These are phyloP conservation scores for Pisolithus orientalis DNA, from an alignment of 768 basidiomycete species.

Conservation along the genomic window DNA sequence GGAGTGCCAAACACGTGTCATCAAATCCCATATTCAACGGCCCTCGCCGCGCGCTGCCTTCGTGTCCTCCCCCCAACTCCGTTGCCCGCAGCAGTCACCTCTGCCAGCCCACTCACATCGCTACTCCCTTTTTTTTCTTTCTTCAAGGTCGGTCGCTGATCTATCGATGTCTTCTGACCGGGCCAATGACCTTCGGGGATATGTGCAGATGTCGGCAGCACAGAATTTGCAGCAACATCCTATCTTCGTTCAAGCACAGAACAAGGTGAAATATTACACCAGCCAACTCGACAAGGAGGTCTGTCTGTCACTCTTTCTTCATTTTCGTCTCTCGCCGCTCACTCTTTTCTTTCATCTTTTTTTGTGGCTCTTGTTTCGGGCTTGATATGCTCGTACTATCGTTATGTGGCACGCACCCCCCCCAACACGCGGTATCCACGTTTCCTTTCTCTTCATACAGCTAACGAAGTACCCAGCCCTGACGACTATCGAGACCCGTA, in stretches of 20 bases:
- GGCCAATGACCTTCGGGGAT: background rate
- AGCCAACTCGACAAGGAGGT: slow-evolving; percentile 97
- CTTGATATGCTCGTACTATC: too few relatives aligned
- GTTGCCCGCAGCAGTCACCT: slow-evolving; percentile 19
- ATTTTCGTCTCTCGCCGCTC: background rate
- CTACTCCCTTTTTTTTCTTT: background rate
- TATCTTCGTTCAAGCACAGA: slow-evolving; percentile 74
- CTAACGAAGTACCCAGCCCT: slow-evolving; percentile 84
- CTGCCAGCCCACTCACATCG: slow-evolving; percentile 1
- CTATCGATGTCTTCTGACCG: background rate
- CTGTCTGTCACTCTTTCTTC: slow-evolving; percentile 14
- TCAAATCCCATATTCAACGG: slow-evolving; percentile 40
- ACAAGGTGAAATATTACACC: slow-evolving; percentile 76
- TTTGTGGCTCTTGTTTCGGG: background rate
- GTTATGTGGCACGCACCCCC: too few relatives aligned
- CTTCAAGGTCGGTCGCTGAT: slow-evolving; percentile 6
- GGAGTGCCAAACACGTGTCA: slow-evolving; percentile 54
- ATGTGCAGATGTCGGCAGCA: slow-evolving; percentile 61
- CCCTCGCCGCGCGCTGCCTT: slow-evolving; percentile 1
- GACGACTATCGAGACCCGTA: slow-evolving; percentile 79
- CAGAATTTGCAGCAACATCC: slow-evolving; percentile 89
- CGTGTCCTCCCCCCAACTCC: slow-evolving; percentile 3
- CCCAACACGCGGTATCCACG: too few relatives aligned
- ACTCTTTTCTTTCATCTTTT: background rate
- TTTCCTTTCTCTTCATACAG: slow-evolving; percentile 28